Conservation (phyloP, 805 yeast genomes). For the Yamadazyma laniorum region DNA sequence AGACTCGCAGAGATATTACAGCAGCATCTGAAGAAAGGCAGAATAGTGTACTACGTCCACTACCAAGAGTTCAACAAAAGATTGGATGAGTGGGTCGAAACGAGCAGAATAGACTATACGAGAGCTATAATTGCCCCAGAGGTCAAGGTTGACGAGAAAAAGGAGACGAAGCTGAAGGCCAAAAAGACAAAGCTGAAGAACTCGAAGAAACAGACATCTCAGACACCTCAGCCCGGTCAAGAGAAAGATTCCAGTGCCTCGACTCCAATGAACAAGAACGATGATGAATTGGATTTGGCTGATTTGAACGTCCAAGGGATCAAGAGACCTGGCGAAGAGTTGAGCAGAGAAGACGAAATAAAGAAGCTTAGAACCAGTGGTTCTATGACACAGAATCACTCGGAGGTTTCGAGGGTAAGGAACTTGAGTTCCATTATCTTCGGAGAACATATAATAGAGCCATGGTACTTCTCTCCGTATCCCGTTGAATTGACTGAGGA, state of each 20-base stretch:
- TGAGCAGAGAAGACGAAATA: constrained; percentile 87
- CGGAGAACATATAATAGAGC: constrained; percentile 91
- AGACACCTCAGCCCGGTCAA: constrained; percentile 27
- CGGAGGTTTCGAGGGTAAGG: constrained; percentile 88
- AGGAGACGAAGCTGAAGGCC: constrained; percentile 28
- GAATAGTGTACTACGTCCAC: constrained; percentile 85
- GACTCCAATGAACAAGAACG: constrained; percentile 24
- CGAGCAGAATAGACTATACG: constrained; percentile 68
- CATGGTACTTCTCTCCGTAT: constrained; percentile 98
- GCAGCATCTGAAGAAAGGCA: constrained; percentile 69
- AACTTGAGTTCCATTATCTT: constrained; percentile 75
- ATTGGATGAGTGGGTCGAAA: constrained; percentile 89
- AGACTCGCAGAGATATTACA: constrained; percentile 85
- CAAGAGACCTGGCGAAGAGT: constrained; percentile 61
- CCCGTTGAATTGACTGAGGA: constrained; percentile 93
- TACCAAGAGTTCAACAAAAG: constrained; percentile 93
- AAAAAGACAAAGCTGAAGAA: constrained; percentile 23
- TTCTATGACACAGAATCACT: constrained; percentile 87
- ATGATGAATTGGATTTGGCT: constrained; percentile 82
- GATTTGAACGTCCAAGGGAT: constrained; percentile 82
- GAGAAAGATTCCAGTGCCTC: constrained; percentile 23
- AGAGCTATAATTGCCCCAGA: constrained; percentile 71
- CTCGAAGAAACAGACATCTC: constrained; percentile 24
- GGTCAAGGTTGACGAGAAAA: constrained; percentile 48
- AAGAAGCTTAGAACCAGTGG: constrained; percentile 92